Percentiles rank a stretch among this genome's conserved stretches.
Conservation (phyloP, 208 protist genomes). For the Kentomonas sorsogonicus region DNA sequence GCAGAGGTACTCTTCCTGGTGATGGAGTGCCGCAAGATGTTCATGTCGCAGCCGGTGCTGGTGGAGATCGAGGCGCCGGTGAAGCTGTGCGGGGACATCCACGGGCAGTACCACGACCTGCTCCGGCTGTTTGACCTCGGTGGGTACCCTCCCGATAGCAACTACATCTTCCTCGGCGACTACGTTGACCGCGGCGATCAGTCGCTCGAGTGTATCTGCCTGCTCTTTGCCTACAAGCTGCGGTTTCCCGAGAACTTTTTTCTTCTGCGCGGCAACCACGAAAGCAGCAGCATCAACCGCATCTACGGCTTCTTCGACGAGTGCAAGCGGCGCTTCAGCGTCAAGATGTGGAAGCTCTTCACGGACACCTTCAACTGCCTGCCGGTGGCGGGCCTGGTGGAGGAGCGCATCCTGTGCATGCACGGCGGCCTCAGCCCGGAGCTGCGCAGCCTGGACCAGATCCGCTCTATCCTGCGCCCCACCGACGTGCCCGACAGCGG, state of each 20-base stretch:
- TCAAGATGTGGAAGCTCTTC: slow-evolving; percentile 81
- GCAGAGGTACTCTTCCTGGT: slow-evolving; percentile 71
- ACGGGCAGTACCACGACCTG: slow-evolving; percentile 81
- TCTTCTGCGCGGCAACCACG: slow-evolving; percentile 90
- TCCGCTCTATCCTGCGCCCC: slow-evolving; percentile 50
- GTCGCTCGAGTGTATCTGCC: slow-evolving; percentile 62
- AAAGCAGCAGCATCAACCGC: slow-evolving; percentile 68
- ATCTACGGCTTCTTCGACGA: slow-evolving; percentile 88
- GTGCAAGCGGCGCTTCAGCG: slow-evolving; percentile 94
- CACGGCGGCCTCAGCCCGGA: slow-evolving; percentile 83
- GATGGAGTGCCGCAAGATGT: slow-evolving; percentile 69
- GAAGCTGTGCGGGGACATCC: slow-evolving; percentile 82
- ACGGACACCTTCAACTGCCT: slow-evolving; percentile 87
- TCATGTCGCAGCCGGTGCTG: slow-evolving; percentile 88
- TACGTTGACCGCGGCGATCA: slow-evolving; percentile 95
- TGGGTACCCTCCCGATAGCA: slow-evolving; percentile 28
- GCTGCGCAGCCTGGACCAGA: slow-evolving; percentile 37
- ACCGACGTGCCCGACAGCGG: slow-evolving; percentile 42
- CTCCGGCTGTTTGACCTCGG: slow-evolving; percentile 72
- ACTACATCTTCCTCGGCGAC: slow-evolving; percentile 96
- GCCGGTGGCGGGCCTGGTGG: slow-evolving; percentile 70
- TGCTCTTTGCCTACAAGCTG: slow-evolving; percentile 82
- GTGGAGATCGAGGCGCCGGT: slow-evolving; percentile 79
- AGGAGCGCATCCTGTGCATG: slow-evolving; percentile 63
- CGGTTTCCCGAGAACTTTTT: slow-evolving; percentile 78